Percentiles rank a stretch among this genome's conserved stretches.
These are phyloP conservation scores for Termitomyces sp. DNA, from an alignment of 768 basidiomycete species.

Conservation along the genomic window DNA sequence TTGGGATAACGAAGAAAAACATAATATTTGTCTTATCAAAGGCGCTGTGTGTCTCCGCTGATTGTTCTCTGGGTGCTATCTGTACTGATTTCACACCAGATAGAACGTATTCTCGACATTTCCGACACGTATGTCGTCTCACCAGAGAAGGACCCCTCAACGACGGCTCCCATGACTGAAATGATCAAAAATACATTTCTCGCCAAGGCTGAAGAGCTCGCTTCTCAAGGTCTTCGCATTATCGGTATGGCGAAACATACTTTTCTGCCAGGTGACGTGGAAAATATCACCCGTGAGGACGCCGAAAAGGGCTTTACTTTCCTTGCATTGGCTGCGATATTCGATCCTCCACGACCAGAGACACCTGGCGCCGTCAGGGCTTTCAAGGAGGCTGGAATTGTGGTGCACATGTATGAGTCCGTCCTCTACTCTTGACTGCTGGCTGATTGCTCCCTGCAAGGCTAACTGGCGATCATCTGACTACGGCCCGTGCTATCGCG, in stretches of 20 bases:
- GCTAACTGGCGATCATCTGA: conserved; percentile 52
- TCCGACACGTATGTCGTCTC: conserved; percentile 31
- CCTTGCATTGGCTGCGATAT: conserved; percentile 52
- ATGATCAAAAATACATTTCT: conserved; percentile 23
- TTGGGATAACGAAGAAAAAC: conserved; percentile 21
- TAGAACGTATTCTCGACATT: conserved; percentile 48
- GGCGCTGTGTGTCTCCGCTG: conserved; percentile 26
- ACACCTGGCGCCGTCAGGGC: conserved; percentile 46
- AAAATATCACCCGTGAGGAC: conserved; percentile 33
- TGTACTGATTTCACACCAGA: conserved; percentile 12
- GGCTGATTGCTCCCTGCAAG: conserved; percentile 22
- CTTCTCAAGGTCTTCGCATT: conserved; percentile 37
- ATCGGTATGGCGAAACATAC: conserved; percentile 31
- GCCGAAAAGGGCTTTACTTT: conserved; percentile 46
- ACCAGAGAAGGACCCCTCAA: conserved; percentile 20
- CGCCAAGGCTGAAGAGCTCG: conserved; percentile 32
- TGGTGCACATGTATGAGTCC: conserved; percentile 35
- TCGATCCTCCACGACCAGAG: conserved; percentile 54
- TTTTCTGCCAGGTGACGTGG: conserved; percentile 16
- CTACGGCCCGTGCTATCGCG: conserved; percentile 51
- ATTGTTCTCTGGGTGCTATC: neutral
- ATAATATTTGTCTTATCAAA: conserved; percentile 27
- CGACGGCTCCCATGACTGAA: conserved; percentile 24
- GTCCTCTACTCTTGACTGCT: neutral
- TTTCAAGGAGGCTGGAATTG: conserved; percentile 49